Conservation (phyloP, 2,329 filamentous ascomycete species). For the Microdochium bolleyi region DNA sequence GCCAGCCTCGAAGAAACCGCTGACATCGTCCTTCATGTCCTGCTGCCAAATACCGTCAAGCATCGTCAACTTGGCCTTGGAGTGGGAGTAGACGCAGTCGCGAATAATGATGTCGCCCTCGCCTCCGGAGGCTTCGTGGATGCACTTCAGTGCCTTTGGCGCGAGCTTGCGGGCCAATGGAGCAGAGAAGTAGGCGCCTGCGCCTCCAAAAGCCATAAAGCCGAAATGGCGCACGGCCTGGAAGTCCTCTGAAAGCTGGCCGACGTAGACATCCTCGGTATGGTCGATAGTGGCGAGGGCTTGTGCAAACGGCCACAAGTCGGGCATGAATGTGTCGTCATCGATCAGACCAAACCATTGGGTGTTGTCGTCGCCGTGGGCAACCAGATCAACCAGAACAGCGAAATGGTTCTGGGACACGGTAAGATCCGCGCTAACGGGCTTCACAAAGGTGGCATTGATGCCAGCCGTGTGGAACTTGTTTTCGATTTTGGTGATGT, state of each 20-base stretch:
- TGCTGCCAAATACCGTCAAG: conserved; percentile 49
- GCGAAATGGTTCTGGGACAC: conserved; percentile 51
- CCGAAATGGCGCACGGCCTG: conserved; percentile 43
- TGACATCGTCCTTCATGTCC: conserved; percentile 44
- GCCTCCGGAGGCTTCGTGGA: conserved; percentile 28
- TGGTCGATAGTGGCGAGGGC: conserved; percentile 39
- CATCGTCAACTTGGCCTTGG: conserved; percentile 42
- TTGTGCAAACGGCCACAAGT: conserved; percentile 38
- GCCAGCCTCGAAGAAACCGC: conserved; percentile 53
- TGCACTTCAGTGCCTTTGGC: conserved; percentile 38
- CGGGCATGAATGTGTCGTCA: conserved; percentile 57
- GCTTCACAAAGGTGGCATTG: conserved; percentile 22
- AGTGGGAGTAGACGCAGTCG: conserved; percentile 48
- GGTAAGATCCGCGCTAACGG: conserved; percentile 22
- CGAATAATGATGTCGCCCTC: conserved; percentile 49
- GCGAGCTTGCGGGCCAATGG: conserved; percentile 40
- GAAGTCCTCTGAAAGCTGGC: conserved; percentile 49
- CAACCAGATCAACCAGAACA: conserved; percentile 40
- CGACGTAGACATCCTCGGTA: conserved; percentile 41
- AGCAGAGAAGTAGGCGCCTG: conserved; percentile 48
- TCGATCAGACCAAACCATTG: conserved; percentile 51
- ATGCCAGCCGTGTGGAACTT: conserved; percentile 23
- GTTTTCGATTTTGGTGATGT: conserved; percentile 24
- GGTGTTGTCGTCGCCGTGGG: conserved; percentile 32
- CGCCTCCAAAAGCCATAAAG: conserved; percentile 53